phyloP scores from a whole-genome alignment of 2,329 filamentous ascomycete species.

The Aspergillus bombycis region DNA sequence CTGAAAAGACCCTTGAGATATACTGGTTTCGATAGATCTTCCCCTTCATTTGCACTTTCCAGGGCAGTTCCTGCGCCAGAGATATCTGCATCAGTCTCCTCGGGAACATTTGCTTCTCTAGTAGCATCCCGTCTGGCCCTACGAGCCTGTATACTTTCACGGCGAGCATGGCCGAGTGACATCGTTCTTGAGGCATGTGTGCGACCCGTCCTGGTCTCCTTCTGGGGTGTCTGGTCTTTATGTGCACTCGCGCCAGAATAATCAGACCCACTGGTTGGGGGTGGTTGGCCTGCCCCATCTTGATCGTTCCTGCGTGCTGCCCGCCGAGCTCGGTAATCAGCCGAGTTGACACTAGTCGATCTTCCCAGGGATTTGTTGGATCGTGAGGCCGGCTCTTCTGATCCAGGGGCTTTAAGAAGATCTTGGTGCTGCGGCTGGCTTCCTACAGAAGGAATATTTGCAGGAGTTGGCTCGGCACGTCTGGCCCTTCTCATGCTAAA shows the following conservation, averaged over 20 bases:
- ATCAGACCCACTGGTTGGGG: slow-evolving; percentile 77
- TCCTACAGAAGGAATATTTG: slow-evolving; percentile 60
- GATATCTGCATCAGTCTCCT: slow-evolving; percentile 85
- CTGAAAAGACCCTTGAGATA: slow-evolving; percentile 97
- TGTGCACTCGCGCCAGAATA: slow-evolving; percentile 58
- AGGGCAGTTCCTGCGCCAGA: slow-evolving; percentile 57
- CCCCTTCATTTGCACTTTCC: slow-evolving; percentile 59
- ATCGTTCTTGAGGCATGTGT: slow-evolving; percentile 75
- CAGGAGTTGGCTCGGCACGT: slow-evolving; percentile 56
- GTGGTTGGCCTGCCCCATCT: slow-evolving; percentile 66
- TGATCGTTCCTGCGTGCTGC: slow-evolving; percentile 58
- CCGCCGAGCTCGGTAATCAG: slow-evolving; percentile 71
- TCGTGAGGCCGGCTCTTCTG: slow-evolving; percentile 61
- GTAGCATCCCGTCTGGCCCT: slow-evolving; percentile 73
- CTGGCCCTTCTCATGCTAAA: slow-evolving; percentile 76
- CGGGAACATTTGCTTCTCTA: slow-evolving; percentile 77
- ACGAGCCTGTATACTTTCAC: slow-evolving; percentile 89
- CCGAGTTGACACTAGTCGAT: slow-evolving; percentile 90
- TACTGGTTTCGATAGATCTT: slow-evolving; percentile 83
- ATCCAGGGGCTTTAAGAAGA: slow-evolving; percentile 72
- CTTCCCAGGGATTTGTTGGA: slow-evolving; percentile 74
- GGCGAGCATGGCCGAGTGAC: slow-evolving; percentile 83
- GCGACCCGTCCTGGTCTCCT: slow-evolving; percentile 59
- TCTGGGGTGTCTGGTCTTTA: slow-evolving; percentile 48
- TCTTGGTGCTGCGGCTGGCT: slow-evolving; percentile 75